Evolutionary conservation across 768 basidiomycete species (phyloP).

Genomic region (Tulasnella sp.): DNA sequence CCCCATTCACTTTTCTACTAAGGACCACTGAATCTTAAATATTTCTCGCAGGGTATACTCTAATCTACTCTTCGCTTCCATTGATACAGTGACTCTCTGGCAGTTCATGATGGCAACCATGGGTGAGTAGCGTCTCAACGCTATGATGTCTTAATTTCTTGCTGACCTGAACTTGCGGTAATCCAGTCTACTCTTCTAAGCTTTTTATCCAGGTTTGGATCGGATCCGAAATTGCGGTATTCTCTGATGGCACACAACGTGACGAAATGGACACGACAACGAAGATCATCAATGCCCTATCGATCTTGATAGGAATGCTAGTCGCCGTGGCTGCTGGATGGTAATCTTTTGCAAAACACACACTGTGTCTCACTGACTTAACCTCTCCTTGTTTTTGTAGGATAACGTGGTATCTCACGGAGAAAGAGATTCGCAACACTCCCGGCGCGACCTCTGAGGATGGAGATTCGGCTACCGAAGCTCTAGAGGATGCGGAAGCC

Average conservation of each 20-base stretch:
- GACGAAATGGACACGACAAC: conserved; percentile 67
- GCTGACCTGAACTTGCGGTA: not conserved
- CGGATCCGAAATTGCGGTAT: conserved; percentile 58
- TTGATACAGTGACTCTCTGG: conserved; percentile 59
- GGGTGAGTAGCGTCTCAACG: too few species aligned
- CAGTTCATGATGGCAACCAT: conserved; percentile 70
- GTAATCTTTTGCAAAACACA: conserved; percentile 29
- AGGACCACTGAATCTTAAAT: too few species aligned
- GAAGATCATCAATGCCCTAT: conserved; percentile 50
- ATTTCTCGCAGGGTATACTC: conserved; percentile 63
- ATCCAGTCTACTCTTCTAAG: conserved; percentile 52
- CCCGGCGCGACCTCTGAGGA: conserved; percentile 39
- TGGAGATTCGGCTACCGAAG: conserved; percentile 48
- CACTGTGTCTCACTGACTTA: not conserved
- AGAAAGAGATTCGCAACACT: conserved; percentile 47
- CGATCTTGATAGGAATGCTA: conserved; percentile 50
- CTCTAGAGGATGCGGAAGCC: conserved; percentile 40
- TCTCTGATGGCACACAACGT: conserved; percentile 69
- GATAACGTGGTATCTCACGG: conserved; percentile 54
- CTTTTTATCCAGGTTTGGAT: conserved; percentile 65
- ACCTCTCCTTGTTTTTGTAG: conserved; percentile 33
- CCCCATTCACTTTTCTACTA: too few species aligned
- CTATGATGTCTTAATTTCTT: not conserved
- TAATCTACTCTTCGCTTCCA: conserved; percentile 57
- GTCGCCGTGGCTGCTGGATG: conserved; percentile 53